Evolutionary conservation across 768 basidiomycete species (phyloP).

Genomic region (Podaxis carcinomalis): DNA sequence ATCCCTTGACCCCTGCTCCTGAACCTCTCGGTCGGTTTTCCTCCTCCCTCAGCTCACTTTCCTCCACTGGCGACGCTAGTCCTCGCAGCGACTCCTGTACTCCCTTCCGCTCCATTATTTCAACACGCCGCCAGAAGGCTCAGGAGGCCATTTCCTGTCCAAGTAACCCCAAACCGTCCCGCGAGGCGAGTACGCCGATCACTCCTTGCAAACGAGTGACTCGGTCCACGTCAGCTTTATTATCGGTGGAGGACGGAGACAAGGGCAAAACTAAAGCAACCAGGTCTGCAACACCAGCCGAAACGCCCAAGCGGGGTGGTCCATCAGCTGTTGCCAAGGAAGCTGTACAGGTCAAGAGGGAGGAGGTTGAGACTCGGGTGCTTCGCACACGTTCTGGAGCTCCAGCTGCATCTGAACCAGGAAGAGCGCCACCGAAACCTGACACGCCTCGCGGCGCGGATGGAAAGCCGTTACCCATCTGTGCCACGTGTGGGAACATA

Average conservation of each 20-base stretch:
- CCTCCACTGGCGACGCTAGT: slow-evolving; percentile 31
- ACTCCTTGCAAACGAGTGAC: slow-evolving; percentile 26
- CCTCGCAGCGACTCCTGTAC: slow-evolving; percentile 28
- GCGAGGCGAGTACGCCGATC: slow-evolving; percentile 18
- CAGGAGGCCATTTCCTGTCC: slow-evolving; percentile 24
- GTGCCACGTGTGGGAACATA: slow-evolving; percentile 65
- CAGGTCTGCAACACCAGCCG: slow-evolving; percentile 21
- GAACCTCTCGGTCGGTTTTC: slow-evolving; percentile 30
- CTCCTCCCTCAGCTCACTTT: slow-evolving; percentile 39
- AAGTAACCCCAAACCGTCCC: slow-evolving; percentile 14
- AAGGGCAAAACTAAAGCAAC: slow-evolving; percentile 38
- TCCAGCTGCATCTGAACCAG: slow-evolving; percentile 26
- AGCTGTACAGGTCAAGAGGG: slow-evolving; percentile 38
- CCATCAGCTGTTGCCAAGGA: slow-evolving; percentile 23
- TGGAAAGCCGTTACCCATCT: slow-evolving; percentile 66
- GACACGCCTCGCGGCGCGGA: slow-evolving; percentile 54
- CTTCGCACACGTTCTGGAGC: slow-evolving; percentile 45
- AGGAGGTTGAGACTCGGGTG: slow-evolving; percentile 48
- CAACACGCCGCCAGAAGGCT: slow-evolving; percentile 55
- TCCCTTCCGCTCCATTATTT: slow-evolving; percentile 53
- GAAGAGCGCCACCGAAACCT: slow-evolving; percentile 25
- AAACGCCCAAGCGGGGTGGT: slow-evolving; percentile 23
- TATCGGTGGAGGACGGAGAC: slow-evolving; percentile 16
- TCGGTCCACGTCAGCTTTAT: slow-evolving; percentile 26
- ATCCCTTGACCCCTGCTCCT: slow-evolving; percentile 28